Evolutionary conservation across 2,329 filamentous ascomycete genomes (phyloP), one percentile per base, ranked within the genome.

Genomic region (Cryphonectria carpinicola): DNA sequence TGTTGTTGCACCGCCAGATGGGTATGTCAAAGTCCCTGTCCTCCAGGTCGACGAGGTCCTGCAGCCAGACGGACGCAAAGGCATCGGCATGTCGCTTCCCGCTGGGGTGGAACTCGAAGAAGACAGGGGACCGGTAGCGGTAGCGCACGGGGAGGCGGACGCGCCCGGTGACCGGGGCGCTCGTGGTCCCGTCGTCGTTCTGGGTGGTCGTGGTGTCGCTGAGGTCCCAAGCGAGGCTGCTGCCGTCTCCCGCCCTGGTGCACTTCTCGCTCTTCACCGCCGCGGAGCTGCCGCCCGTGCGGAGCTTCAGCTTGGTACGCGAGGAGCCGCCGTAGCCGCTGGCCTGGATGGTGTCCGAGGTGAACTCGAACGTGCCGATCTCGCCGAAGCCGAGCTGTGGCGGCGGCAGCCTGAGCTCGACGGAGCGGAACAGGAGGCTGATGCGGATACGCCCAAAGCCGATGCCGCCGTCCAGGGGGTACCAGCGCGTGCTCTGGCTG

Each of bases 391-490:
- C 94, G 5, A 98, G 87, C 80, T 97, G 92, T 56, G 90, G 84
- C 0, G 92, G 92, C n/a, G 95, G 95, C 1, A 98, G 85, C 62
- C 90, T 90, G 67, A 95, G 92, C 79, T 97, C 95, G 60, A 98
- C 89, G 39, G 93, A 95, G 39, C 95, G 91, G 88, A 98, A 97
- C 3, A 98, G 86, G 3, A 98, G 81, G 0, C 94, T 97, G 74
- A 99, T 92, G 56, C 95, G 91, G 71, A 97, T 87, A 10, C 95
- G 92, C 54, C 96, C 96, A 74, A 96, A 98, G 0, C 96, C 93
- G 73, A 98, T 91, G 14, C 96, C 96, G 32, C 95, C 96, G 77
- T 97, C 95, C 0, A 99, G 87, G n/a, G 96, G 95, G 79, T 98
- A 98, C 94, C 95, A 98, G 71, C 94, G 86, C 3, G 94, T 97